Base-by-base conservation (phyloP, 257 asterid species). In the Lithospermum erythrorhizon region DNA sequence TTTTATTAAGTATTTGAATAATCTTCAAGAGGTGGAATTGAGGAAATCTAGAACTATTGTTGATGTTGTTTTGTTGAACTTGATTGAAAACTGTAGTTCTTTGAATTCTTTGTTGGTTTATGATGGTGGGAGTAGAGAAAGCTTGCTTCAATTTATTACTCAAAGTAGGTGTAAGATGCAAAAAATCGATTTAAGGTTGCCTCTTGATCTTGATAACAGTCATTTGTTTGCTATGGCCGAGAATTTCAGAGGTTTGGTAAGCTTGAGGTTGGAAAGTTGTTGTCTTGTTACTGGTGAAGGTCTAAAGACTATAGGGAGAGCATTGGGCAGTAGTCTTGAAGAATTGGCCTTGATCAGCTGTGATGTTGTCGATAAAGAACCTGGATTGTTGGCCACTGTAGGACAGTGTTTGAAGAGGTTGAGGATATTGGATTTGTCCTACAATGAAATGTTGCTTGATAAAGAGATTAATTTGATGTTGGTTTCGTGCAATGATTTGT, bases 221-320 rank as follows among this genome's bases (percentile, higher is more conserved):
- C 97, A 90, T 63, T 73, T 90, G 57, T 53, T 66, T 2, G 87
- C 95, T 53, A 61, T 82, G 23, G 68, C 89, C 1, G 83, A 74
- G 63, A 87, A 82, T 62, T 83, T 90, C 68, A 67, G 78, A 63
- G 65, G 61, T 8, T 73, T 90, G 72, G 49, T 52, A 19, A 76
- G 82, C 76, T 67, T 90, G 14, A 80, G 82, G 58, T 57, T 90
- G 68, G 84, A 87, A 65, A 83, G 96, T 53, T 81, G 89, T 55
- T 81, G 95, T 66, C 86, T 87, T 63, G 82, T 82, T 21, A 76
- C 76, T 6, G 90, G 94, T 11, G 90, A 85, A 55, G 95, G 96
- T 14, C 58, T 85, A n/a, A 78, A 58, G 67, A 66, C 70, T 56
- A 53, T 90, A 2, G 83, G 69, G 27, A 76, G 73, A 51, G 81